Evolutionary conservation across 2,329 filamentous ascomycete genomes (phyloP).

Genomic region (Trichoderma lentiforme): DNA sequence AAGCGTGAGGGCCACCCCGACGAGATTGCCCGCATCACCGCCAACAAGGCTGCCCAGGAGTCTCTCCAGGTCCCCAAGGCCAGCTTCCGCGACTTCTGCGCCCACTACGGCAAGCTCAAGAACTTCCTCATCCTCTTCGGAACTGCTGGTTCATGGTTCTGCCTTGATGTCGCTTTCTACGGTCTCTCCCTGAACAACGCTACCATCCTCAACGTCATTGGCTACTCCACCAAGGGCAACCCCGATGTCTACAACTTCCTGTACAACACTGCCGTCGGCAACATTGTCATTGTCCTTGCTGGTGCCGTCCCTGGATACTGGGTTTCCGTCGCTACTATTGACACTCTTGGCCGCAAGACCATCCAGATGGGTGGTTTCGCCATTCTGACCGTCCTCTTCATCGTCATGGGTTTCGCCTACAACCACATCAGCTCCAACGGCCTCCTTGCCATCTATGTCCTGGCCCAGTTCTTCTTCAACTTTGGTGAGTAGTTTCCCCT

Average conservation of each 20-base stretch:
- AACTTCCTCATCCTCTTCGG: conserved; percentile 70
- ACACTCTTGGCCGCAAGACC: conserved; percentile 72
- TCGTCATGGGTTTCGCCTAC: conserved; percentile 62
- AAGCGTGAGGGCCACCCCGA: conserved; percentile 61
- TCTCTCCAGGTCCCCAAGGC: conserved; percentile 65
- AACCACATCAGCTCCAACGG: conserved; percentile 49
- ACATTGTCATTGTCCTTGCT: conserved; percentile 74
- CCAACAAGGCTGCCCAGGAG: conserved; percentile 50
- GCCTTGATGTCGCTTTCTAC: conserved; percentile 62
- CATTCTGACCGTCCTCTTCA: conserved; percentile 59
- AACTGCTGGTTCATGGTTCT: conserved; percentile 83
- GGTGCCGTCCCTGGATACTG: conserved; percentile 81
- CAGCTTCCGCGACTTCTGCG: conserved; percentile 66
- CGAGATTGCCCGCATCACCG: conserved; percentile 60
- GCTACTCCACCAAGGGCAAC: conserved; percentile 53
- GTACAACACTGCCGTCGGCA: conserved; percentile 72
- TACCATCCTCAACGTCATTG: conserved; percentile 67
- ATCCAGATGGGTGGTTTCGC: conserved; percentile 66
- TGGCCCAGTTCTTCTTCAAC: conserved; percentile 60
- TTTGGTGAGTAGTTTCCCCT: conserved; percentile 37
- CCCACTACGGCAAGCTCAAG: conserved; percentile 68
- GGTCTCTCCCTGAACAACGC: conserved; percentile 74
- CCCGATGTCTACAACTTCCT: conserved; percentile 64
- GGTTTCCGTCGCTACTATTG: conserved; percentile 71
- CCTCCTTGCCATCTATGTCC: conserved; percentile 53